A percentile compares a stretch with the other conserved stretches of the same genome.
Evolutionary conservation across 2,329 filamentous ascomycete genomes (phyloP).

Genomic region (Onygena corvina): DNA sequence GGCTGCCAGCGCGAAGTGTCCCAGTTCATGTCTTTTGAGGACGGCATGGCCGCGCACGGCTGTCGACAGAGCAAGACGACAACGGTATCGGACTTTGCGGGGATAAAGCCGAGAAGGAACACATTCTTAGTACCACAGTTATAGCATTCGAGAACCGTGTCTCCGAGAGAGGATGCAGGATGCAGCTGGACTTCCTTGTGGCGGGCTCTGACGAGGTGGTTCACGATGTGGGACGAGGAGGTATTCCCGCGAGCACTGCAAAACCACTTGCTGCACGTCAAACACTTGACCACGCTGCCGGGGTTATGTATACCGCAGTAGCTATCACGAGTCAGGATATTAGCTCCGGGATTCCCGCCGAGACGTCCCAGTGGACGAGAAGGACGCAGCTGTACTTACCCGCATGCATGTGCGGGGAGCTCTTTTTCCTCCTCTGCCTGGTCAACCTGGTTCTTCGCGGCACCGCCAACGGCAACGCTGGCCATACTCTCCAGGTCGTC

Average conservation of each 20-base stretch:
- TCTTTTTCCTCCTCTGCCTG: conserved; percentile 72
- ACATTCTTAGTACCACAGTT: conserved; percentile 99
- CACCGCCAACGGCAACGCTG: conserved; percentile 66
- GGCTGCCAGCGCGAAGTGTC: conserved; percentile 97
- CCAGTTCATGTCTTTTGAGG: conserved; percentile 99
- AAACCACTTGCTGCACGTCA: conserved; percentile 96
- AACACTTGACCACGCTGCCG: conserved; percentile 88
- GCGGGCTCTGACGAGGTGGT: conserved; percentile 88
- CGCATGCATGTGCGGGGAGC: conserved; percentile 87
- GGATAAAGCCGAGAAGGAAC: conserved; percentile 93
- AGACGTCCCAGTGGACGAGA: no score
- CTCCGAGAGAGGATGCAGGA: conserved; percentile 80
- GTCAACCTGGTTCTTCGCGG: conserved; percentile 45
- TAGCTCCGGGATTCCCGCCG: neutral
- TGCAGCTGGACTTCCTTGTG: conserved; percentile 99
- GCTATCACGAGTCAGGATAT: conserved; percentile 34
- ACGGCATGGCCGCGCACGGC: conserved; percentile 86
- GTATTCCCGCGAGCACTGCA: conserved; percentile 95
- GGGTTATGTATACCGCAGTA: conserved; percentile 97
- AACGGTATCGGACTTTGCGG: conserved; percentile 94
- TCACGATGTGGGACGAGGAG: conserved; percentile 94
- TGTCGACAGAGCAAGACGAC: conserved; percentile 94
- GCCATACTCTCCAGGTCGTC: conserved; percentile 67
- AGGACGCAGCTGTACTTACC: conserved; percentile 47
- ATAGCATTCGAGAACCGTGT: conserved; percentile 96